Percentiles rank a stretch among this genome's conserved stretches.
phyloP scores from a whole-genome alignment of 768 basidiomycete species.

The Tylopilus subfusipes region DNA sequence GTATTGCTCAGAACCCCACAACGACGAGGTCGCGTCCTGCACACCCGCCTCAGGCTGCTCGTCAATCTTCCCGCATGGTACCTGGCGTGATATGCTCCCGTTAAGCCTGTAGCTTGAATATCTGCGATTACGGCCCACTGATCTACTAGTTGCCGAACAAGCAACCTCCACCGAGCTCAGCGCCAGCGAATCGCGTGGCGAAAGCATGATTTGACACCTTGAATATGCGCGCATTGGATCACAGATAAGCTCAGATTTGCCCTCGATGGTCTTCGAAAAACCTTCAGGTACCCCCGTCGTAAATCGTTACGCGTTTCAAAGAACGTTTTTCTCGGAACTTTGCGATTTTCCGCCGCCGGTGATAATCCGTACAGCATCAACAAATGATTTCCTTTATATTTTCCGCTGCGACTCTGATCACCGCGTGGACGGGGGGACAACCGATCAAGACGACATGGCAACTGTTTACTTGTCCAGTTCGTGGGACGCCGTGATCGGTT shows the following conservation, averaged over 20 bases:
- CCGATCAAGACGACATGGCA: slow-evolving; percentile 4
- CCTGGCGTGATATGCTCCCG: not conserved
- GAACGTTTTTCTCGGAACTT: slow-evolving; percentile 3
- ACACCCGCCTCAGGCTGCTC: not conserved
- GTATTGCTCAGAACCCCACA: not conserved
- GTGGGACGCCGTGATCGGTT: not conserved
- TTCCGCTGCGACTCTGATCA: not conserved
- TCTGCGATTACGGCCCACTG: not conserved
- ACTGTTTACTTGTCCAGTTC: not conserved
- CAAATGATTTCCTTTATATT: not conserved
- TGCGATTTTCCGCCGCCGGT: slow-evolving; percentile 9
- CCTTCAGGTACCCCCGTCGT: slow-evolving; percentile 12
- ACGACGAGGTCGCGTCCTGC: not conserved
- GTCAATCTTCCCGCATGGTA: slow-evolving; percentile 5
- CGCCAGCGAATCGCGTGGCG: no score
- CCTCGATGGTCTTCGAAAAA: slow-evolving; percentile 2
- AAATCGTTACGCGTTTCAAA: slow-evolving; percentile 13
- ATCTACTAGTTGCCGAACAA: not conserved
- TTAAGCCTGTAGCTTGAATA: not conserved
- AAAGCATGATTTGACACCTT: no score
- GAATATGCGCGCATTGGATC: no score
- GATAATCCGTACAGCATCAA: not conserved
- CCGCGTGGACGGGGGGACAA: slow-evolving; percentile 1
- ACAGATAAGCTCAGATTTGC: not conserved
- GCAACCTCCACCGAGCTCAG: not conserved